Conservation (phyloP, 2,329 filamentous ascomycete species). For the Fusarium illudens region DNA sequence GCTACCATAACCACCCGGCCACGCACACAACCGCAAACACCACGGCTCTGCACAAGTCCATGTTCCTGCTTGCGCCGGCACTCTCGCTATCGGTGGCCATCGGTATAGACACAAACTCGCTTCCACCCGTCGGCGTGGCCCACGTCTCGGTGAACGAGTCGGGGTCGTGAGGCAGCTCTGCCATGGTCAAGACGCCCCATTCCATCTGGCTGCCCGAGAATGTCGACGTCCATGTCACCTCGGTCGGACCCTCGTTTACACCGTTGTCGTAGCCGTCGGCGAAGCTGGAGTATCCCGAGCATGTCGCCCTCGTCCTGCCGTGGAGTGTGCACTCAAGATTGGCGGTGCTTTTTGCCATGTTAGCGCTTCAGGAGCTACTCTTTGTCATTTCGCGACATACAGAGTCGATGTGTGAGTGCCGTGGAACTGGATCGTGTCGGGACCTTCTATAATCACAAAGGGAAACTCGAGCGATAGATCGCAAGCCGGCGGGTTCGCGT, state of each 20-base stretch:
- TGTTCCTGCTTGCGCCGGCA: background rate
- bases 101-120: constrained; percentile 26
- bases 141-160: constrained; percentile 39
- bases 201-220: constrained; percentile 52
- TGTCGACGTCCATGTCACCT: constrained; percentile 56
- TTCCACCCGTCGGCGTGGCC: constrained; percentile 24
- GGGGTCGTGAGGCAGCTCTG: constrained; percentile 46
- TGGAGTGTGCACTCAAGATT: constrained; percentile 54
- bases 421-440: constrained; percentile 54
- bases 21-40: constrained; percentile 13
- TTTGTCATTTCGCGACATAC: constrained; percentile 42
- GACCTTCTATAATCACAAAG: constrained; percentile 57
- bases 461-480: constrained; percentile 57
- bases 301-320: constrained; percentile 55
- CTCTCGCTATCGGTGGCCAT: constrained; percentile 22
- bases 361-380: background rate
- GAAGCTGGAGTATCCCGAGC: constrained; percentile 59
- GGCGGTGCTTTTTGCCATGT: constrained; percentile 51
- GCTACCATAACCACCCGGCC: constrained; percentile 7
- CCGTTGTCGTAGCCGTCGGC: constrained; percentile 51
- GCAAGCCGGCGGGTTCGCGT: constrained; percentile 52
- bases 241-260: constrained; percentile 52
- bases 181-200: constrained; percentile 57
- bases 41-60: background rate
- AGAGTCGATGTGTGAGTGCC: constrained; percentile 54